Evolutionary conservation across 2,329 filamentous ascomycete species (phyloP).

Genomic region (Colletotrichum viniferum): DNA sequence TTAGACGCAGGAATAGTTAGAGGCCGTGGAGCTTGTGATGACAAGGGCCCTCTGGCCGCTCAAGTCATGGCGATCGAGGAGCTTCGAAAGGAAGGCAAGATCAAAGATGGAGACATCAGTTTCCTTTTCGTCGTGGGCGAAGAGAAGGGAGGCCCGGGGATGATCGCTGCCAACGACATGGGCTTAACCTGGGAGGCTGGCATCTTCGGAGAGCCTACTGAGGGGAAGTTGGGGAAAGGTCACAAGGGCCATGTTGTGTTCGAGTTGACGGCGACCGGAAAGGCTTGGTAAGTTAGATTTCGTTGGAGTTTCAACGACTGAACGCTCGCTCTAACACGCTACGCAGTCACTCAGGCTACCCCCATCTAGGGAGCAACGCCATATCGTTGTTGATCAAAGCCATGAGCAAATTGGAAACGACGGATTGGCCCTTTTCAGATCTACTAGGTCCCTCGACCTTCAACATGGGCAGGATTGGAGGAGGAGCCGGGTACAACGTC

Average conservation of each 20-base stretch:
- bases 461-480: constrained; percentile 18
- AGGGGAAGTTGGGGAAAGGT: constrained; percentile 70
- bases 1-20: background rate
- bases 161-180: constrained; percentile 55
- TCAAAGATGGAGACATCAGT: constrained; percentile 43
- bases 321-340: background rate
- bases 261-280: constrained; percentile 63
- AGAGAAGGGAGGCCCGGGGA: constrained; percentile 70
- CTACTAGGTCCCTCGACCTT: constrained; percentile 19
- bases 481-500: constrained; percentile 22
- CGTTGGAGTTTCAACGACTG: too few species aligned
- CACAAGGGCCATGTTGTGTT: constrained; percentile 73
- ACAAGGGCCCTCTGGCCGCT: background rate
- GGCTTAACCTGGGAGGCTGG: constrained; percentile 61
- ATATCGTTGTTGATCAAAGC: background rate
- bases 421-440: background rate
- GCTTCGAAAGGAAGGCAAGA: background rate
- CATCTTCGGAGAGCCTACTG: constrained; percentile 77
- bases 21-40: background rate
- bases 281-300: constrained; percentile 43
- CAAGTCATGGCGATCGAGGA: background rate
- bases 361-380: background rate
- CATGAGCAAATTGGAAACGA: background rate
- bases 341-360: background rate
- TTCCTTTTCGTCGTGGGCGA: constrained; percentile 68